Evolutionary conservation across 768 basidiomycete genomes (phyloP).

Genomic region (Royoungia palumana): DNA sequence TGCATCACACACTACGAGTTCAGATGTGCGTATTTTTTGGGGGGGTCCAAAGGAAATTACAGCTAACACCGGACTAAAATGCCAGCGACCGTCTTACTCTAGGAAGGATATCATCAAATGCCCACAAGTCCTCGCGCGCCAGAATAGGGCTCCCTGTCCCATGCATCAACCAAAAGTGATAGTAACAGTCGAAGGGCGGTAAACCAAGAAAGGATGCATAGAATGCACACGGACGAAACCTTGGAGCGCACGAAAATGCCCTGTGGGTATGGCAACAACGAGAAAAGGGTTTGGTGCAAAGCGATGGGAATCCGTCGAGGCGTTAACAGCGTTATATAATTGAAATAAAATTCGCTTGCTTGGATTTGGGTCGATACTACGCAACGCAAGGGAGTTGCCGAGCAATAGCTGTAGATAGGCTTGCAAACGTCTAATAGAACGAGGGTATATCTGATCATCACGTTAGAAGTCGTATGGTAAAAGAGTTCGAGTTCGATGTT

Average conservation of each 20-base stretch:
- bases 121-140: slow-evolving; percentile 18
- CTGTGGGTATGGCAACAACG: slow-evolving; percentile 13
- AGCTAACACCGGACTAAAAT: slow-evolving; percentile 27
- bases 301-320: slow-evolving; percentile 23
- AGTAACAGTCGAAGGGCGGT: slow-evolving; percentile 9
- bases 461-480: slow-evolving; percentile 35
- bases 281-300: slow-evolving; percentile 22
- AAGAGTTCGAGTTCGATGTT: slow-evolving; percentile 14
- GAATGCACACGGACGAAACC: slow-evolving; percentile 14
- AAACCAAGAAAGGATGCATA: slow-evolving; percentile 24
- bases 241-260: slow-evolving; percentile 19
- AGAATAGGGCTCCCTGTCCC: slow-evolving; percentile 15
- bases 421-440: slow-evolving; percentile 33
- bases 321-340: slow-evolving; percentile 33
- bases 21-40: slow-evolving; percentile 9
- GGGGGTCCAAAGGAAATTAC: slow-evolving; percentile 29
- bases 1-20: slow-evolving; percentile 3
- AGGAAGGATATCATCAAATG: slow-evolving; percentile 17
- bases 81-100: slow-evolving; percentile 29
- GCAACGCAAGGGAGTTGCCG: slow-evolving; percentile 23
- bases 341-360: slow-evolving; percentile 35
- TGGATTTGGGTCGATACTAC: slow-evolving; percentile 20
- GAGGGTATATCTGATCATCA: slow-evolving; percentile 33
- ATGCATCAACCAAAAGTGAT: slow-evolving; percentile 11
- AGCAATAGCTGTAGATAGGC: slow-evolving; percentile 33